Evolutionary conservation across 208 protist species (phyloP).

Genomic region (Leishmania aethiopica): DNA sequence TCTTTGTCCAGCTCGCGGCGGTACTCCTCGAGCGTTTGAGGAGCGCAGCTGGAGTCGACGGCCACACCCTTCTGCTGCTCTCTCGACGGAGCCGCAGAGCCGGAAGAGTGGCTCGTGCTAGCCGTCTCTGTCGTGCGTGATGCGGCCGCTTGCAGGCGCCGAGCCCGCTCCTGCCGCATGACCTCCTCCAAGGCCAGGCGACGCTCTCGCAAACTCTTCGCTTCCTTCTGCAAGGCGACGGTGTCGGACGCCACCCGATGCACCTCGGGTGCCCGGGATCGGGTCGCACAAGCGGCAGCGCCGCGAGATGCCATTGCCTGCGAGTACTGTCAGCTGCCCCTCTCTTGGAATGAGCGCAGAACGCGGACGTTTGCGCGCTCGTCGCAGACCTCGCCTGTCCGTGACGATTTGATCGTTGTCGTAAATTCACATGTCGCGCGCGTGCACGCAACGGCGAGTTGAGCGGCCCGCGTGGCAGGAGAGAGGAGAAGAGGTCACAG

Average conservation of each 20-base stretch:
- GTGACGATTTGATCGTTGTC: too few relatives aligned
- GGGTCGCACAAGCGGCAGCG: background rate
- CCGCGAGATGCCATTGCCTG: slow-evolving; percentile 12
- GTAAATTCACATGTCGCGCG: background rate
- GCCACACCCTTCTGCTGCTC: background rate
- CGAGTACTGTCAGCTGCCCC: background rate
- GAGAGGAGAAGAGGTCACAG: background rate
- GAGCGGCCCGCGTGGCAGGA: too few relatives aligned
- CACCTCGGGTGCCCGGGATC: background rate
- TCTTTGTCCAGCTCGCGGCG: slow-evolving; percentile 26
- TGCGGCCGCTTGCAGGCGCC: slow-evolving; percentile 21
- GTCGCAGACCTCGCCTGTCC: background rate
- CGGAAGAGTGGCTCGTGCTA: background rate
- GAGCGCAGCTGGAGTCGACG: background rate
- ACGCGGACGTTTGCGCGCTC: too few relatives aligned
- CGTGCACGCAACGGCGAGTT: background rate
- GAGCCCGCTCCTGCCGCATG: slow-evolving; percentile 32
- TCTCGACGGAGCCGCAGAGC: background rate
- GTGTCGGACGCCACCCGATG: background rate
- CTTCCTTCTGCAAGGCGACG: slow-evolving; percentile 3
- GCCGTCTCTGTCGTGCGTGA: background rate
- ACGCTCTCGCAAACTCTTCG: slow-evolving; percentile 19
- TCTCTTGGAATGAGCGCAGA: background rate
- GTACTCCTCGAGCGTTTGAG: slow-evolving; percentile 25
- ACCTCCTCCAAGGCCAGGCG: slow-evolving; percentile 22